Base-by-base conservation (phyloP, 2,329 filamentous ascomycete genomes). In the Fusarium sp. region DNA sequence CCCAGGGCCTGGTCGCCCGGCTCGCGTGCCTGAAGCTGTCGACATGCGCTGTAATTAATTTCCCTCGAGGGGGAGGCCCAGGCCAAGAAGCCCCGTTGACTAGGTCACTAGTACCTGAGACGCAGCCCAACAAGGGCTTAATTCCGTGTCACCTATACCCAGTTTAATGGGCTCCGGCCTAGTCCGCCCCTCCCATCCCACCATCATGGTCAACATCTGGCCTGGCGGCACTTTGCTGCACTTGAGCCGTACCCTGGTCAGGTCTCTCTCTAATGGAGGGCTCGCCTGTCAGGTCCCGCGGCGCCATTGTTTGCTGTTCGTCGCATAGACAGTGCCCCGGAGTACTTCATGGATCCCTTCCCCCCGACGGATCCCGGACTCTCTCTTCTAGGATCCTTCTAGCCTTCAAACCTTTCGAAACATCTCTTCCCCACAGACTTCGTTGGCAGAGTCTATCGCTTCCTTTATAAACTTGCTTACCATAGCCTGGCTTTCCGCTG, bases 391-490 rank as follows among this genome's bases (percentile, higher is more conserved):
- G 52, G 52, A 57, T 57, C 52, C 69, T 75, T 71, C 52, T 74
- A 73, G 68, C 62, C 65, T 69, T 75, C 69, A 63, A 71, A 65
- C 68, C 60, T 65, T 74, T 73, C 67, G 68, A 66, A 74, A 77
- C 70, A 71, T 69, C 70, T 72, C 73, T 70, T 71, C 72, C 70
- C 69, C 72, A 74, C 70, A 78, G 81, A 82, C 87, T 88, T 89
- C 87, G 87, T 88, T 89, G 87, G 87, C 87, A 89, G 86, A 89
- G 87, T 88, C 86, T 84, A 73, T 57, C 60, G 40, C 58, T 61
- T 73, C 75, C 78, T 72, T 65, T 68, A 61, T 75, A 78, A 52
- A 70, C 75, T 74, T 74, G 72, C 70, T 73, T 74, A 72, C 70
- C 70, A 72, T 70, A 70, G 63, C 66, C 59, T 69, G 61, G 54